Base-by-base conservation (phyloP, 768 basidiomycete genomes). In the Kondoa malvinella region DNA sequence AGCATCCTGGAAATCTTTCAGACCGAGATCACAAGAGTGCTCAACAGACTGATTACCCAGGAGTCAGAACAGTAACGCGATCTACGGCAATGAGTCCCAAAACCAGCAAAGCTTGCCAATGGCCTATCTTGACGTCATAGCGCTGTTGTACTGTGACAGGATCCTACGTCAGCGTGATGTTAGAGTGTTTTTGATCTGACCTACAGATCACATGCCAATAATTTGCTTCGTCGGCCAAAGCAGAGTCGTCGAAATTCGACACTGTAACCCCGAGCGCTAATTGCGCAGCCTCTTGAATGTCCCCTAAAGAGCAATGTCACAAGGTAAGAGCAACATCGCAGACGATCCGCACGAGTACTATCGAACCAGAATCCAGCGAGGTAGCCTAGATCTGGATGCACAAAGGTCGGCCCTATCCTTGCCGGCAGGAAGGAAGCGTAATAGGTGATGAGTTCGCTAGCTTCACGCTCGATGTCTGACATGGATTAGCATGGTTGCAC, bases 291-390 rank as follows among this genome's bases (percentile, higher is more conserved):
- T 85, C 83, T 57, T 89, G 85, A 0, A 92, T 75, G 67, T 94
- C 89, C 65, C 78, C 87, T 87, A 57, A 0, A 2, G 4, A 15
- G 16, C 2, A 8, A 12, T 21, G 21, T 33, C 1, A 17, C n/a
- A 58, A 56, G 70, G 64, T 58, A 57, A 33, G 60, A 12, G 71
- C 21, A n/a, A n/a, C n/a, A n/a, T n/a, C n/a, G n/a, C n/a, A n/a
- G n/a, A n/a, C n/a, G 17, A 0, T 1, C 56, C 83, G 67, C 74
- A 92, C 90, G 80, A 1, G 84, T 84, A 4, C 84, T 79, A 73
- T 86, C 84, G 34, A 92, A 83, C 86, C 91, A 94, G 72, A 82
- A 82, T 21, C 78, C 79, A 4, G 87, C 88, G 57, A 95, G 80
- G 72, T 83, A 85, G 1, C 84, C 81, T 3, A 95, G 79, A 69